Percentiles rank a stretch among this genome's conserved stretches.
These are phyloP conservation scores for Leccinum boreale DNA, from an alignment of 768 basidiomycete genomes.

Conservation along the genomic window DNA sequence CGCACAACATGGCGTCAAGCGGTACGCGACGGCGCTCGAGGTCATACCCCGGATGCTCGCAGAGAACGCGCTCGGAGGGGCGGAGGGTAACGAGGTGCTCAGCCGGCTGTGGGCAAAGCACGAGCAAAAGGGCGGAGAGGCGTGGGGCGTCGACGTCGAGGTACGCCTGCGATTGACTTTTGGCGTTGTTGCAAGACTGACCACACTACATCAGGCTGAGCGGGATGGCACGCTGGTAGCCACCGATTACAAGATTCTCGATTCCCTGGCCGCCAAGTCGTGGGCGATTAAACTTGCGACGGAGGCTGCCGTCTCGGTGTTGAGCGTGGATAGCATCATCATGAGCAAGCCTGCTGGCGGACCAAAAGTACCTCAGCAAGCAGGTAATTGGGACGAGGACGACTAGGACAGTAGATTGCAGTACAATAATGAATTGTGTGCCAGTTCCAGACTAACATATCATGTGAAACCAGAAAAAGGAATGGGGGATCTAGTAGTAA, in stretches of 20 bases:
- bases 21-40: slow-evolving; percentile 86
- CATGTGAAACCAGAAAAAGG: not conserved
- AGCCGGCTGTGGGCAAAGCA: slow-evolving; percentile 90
- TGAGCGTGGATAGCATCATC: slow-evolving; percentile 97
- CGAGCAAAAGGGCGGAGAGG: slow-evolving; percentile 66
- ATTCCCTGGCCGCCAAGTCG: slow-evolving; percentile 84
- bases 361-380: slow-evolving; percentile 83
- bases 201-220: slow-evolving; percentile 52
- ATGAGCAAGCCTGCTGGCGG: slow-evolving; percentile 93
- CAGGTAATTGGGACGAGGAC: slow-evolving; percentile 82
- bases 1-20: slow-evolving; percentile 89
- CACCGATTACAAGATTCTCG: slow-evolving; percentile 65
- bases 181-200: not conserved
- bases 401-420: slow-evolving; percentile 36
- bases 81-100: slow-evolving; percentile 90
- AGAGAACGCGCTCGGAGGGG: slow-evolving; percentile 91
- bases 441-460: slow-evolving; percentile 20
- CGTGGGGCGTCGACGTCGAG: slow-evolving; percentile 89
- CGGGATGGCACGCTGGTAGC: slow-evolving; percentile 72
- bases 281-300: slow-evolving; percentile 92
- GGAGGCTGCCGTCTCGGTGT: slow-evolving; percentile 85
- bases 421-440: slow-evolving; percentile 28
- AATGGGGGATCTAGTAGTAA: slow-evolving; percentile 2
- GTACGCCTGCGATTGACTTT: slow-evolving; percentile 35
- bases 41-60: slow-evolving; percentile 90